Base-by-base conservation (phyloP, 192 early-diverging fungal species). In the Dissophora globulifera region DNA sequence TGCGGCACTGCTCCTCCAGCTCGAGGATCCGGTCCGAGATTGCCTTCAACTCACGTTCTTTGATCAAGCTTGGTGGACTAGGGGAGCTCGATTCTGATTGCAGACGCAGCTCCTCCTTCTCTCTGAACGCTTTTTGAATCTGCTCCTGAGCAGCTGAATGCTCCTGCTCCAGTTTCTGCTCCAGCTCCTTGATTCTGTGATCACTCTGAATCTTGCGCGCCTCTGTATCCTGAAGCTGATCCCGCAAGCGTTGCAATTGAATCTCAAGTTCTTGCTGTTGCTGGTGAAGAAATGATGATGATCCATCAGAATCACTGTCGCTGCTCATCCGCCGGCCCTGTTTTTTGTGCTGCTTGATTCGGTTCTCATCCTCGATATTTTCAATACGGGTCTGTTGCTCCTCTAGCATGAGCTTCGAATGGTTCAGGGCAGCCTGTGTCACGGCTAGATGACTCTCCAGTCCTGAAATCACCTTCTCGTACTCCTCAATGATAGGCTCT, bases 401-500 rank as follows among this genome's bases (percentile, higher is more conserved):
- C 29, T 85, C 72, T 35, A 87, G 69, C 23, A 84, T 79, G 30
- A 79, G 63, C 23, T 85, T 82, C 25, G 87, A 83, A 13, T 83
- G 85, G 30, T 81, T 86, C 42, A 93, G 40, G 7, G 85, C 79
- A 19, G 88, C 88, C 27, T 81, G 82, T 3, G 87, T 74, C 50
- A 85, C 60, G n/a, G 78, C 69, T 31, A 93, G 65, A 53, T 93
- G 84, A 13, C 66, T 79, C 54, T 93, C 90, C 15, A 93, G 76
- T 7, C 66, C 71, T 9, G 86, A 82, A 20, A 91, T 84, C 50
- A 82, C 85, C 50, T 83, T 85, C 62, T 90, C 88, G 69, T 91
- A 90, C 55, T 91, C 91, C 49, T 89, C 84, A 60, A 93, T 85
- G 4, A 93, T 85, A n/a, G 90, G 83, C 75, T 86, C 80, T 53